Evolutionary conservation across 2,329 filamentous ascomycete genomes (phyloP).

Genomic region (Talaromyces verruculosus): DNA sequence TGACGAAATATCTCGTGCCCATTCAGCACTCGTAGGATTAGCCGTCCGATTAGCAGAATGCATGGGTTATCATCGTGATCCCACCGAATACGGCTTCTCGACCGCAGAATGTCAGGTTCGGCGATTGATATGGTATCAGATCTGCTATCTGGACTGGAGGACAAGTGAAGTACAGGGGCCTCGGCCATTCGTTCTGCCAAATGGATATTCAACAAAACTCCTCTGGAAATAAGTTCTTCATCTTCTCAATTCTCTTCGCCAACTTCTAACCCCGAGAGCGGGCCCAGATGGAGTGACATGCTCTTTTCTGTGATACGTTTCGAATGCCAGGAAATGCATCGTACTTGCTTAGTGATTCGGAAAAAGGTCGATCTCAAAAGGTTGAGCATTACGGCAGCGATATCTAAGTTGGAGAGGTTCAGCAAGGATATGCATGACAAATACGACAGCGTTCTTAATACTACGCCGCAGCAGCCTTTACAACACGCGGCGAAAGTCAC

Average conservation of each 20-base stretch:
- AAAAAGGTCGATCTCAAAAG: slow-evolving; percentile 63
- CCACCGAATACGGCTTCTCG: slow-evolving; percentile 63
- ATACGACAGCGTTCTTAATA: slow-evolving; percentile 64
- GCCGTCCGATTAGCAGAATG: slow-evolving; percentile 75
- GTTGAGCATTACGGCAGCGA: slow-evolving; percentile 61
- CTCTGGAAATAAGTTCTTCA: slow-evolving; percentile 67
- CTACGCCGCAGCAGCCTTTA: slow-evolving; percentile 52
- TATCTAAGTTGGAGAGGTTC: slow-evolving; percentile 69
- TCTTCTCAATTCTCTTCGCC: slow-evolving; percentile 50
- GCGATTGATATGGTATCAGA: slow-evolving; percentile 72
- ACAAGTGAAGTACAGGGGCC: slow-evolving; percentile 74
- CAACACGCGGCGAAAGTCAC: slow-evolving; percentile 65
- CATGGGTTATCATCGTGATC: slow-evolving; percentile 73
- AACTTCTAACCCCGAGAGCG: slow-evolving; percentile 41
- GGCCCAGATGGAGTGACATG: slow-evolving; percentile 64
- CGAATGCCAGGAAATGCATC: slow-evolving; percentile 71
- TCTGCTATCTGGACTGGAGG: slow-evolving; percentile 72
- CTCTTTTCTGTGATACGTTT: slow-evolving; percentile 68
- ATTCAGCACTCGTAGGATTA: slow-evolving; percentile 71
- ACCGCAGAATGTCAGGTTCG: slow-evolving; percentile 69
- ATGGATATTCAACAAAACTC: slow-evolving; percentile 64
- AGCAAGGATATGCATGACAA: slow-evolving; percentile 62
- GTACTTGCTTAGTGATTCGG: slow-evolving; percentile 67
- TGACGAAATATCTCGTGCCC: slow-evolving; percentile 66
- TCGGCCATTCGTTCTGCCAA: slow-evolving; percentile 61